Evolutionary conservation across 495 filamentous ascomycete species (phyloP), one percentile per base, ranked within the genome.

Genomic region (Cladorrhinum samala): DNA sequence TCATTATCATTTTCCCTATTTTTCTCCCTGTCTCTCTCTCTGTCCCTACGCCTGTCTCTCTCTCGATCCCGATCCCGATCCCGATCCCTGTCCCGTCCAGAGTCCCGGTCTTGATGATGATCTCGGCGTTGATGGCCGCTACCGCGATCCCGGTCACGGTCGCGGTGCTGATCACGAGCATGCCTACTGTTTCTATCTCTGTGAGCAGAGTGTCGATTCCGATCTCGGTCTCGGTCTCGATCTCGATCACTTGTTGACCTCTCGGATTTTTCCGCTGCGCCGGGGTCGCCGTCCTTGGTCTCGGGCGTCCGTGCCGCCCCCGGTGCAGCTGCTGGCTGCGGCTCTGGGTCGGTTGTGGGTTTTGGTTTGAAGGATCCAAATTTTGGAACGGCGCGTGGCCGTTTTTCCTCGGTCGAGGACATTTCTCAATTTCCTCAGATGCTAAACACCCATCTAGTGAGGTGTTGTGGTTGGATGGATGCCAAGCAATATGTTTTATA

Each of bases 361-460:
- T 77, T 78, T 33, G 79, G 76, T 55, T 77, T 83, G 75, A 87
- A 89, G 54, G 85, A 88, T 40, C 73, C 73, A 56, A 89, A 89
- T 40, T 79, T 86, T 25, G 85, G 85, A 49, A 85, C 70, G 17
- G 72, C 49, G 23, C 62, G 66, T 18, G 47, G 63, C 52, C 13
- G 41, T 47, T 66, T 67, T 25, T 59, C 50, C 27, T 67, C 61
- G 49, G 62, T 64, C 30, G 59, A 64, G 43, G 66, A 52, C 68
- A 70, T 71, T 23, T 8, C n/a, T n/a, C 30, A n/a, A 27, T 20
- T 17, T 33, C 11, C 23, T 25, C 5, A 17, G 11, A 43, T 16
- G 18, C 30, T 14, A 7, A 37, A 37, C n/a, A n/a, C n/a, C n/a
- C n/a, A 14, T 37, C 14, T 37, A 14, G 14, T 14, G 30, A 7